Percentiles rank a stretch among this genome's conserved stretches.
phyloP scores from a whole-genome alignment of 1,284 basidiomycete genomes.

The Ustilago cynodontis region DNA sequence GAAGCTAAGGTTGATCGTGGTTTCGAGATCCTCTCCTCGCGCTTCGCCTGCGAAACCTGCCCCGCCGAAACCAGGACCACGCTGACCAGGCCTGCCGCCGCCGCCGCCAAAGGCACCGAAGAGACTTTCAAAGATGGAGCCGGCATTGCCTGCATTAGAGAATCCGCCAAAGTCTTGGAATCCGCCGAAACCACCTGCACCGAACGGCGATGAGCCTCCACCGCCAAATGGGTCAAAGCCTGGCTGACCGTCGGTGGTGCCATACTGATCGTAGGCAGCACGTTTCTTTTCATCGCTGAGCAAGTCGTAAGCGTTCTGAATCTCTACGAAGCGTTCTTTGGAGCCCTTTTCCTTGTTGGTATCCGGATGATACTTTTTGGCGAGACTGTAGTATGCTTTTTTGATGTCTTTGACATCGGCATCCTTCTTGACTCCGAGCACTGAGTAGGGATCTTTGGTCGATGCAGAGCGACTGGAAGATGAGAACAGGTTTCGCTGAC shows the following conservation, averaged over 20 bases:
- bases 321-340: conserved; percentile 93
- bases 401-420: conserved; percentile 91
- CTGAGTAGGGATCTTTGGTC: conserved; percentile 89
- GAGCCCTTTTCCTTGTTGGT: conserved; percentile 92
- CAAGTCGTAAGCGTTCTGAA: conserved; percentile 97
- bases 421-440: conserved; percentile 87
- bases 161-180: conserved; percentile 71
- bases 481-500: conserved; percentile 26
- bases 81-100: conserved; percentile 36
- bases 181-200: conserved; percentile 78
- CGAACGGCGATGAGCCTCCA: conserved; percentile 74
- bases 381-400: conserved; percentile 97
- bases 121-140: conserved; percentile 82
- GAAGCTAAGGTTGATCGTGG: conserved; percentile 82
- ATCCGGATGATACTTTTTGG: conserved; percentile 97
- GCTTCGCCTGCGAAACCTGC: conserved; percentile 72
- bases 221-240: conserved; percentile 82
- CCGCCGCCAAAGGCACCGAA: conserved; percentile 76
- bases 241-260: conserved; percentile 90
- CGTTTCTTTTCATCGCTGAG: conserved; percentile 89
- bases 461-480: conserved; percentile 22
- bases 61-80: conserved; percentile 70
- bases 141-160: conserved; percentile 72
- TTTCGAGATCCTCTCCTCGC: conserved; percentile 87
- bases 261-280: conserved; percentile 92